Percentiles rank a stretch among this genome's conserved stretches.
These are phyloP conservation scores for Erythrophleum ivorense DNA, from an alignment of 331 rosid species.

Conservation along the genomic window DNA sequence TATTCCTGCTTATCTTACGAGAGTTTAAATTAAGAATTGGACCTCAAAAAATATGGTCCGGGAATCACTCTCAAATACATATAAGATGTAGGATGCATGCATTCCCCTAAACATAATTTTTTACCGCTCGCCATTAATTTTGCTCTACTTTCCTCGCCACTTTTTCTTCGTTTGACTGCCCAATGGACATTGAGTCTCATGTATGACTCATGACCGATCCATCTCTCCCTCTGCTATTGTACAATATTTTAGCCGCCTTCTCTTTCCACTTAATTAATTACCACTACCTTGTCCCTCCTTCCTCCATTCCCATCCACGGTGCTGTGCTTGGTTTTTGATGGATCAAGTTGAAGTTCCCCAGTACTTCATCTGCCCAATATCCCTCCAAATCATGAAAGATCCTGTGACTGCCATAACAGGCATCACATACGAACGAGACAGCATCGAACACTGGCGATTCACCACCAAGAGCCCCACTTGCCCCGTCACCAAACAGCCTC, in stretches of 20 bases:
- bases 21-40: not conserved
- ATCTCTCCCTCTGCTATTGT: too few species aligned
- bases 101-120: not conserved
- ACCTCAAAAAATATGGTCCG: too few species aligned
- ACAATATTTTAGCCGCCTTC: too few species aligned
- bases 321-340: too few species aligned
- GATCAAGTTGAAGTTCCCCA: slow-evolving; percentile 68
- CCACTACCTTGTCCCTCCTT: too few species aligned
- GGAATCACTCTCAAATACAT: too few species aligned
- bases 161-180: slow-evolving; percentile 62
- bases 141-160: slow-evolving; percentile 25
- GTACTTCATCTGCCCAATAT: slow-evolving; percentile 77
- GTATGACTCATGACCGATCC: too few species aligned
- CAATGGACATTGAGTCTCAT: not conserved
- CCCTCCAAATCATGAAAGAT: slow-evolving; percentile 84
- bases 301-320: too few species aligned
- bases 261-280: too few species aligned
- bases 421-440: slow-evolving; percentile 80
- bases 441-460: slow-evolving; percentile 83
- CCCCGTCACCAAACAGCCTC: slow-evolving; percentile 66
- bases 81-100: too few species aligned
- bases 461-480: slow-evolving; percentile 54
- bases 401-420: slow-evolving; percentile 81
- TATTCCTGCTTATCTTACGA: not conserved
- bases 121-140: not conserved